A percentile compares a stretch with the other conserved stretches of the same genome.
phyloP scores from a whole-genome alignment of 2,329 filamentous ascomycete species.

The Hypoxylon sp. region DNA sequence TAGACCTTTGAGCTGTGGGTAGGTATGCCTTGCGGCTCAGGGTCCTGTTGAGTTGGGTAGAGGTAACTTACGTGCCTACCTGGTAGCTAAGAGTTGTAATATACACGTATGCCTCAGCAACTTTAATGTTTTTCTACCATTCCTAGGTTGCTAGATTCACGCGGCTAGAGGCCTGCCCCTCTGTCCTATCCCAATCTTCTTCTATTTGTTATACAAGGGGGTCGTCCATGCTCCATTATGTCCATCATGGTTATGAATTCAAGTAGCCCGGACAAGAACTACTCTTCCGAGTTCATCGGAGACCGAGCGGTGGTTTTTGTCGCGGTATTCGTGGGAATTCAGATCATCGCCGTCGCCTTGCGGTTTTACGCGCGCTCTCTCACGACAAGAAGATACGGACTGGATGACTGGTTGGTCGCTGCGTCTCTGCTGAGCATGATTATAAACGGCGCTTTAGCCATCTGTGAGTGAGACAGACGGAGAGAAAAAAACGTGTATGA shows the following conservation, averaged over 20 bases:
- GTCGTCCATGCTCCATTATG: neutral
- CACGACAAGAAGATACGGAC: slow-evolving; percentile 7
- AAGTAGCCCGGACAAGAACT: neutral
- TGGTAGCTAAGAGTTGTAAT: neutral
- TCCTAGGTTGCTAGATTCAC: neutral
- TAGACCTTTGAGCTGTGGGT: neutral
- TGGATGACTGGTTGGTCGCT: slow-evolving; percentile 29
- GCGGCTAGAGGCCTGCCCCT: neutral
- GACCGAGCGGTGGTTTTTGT: slow-evolving; percentile 24
- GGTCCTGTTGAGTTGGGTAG: neutral
- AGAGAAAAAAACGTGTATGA: neutral
- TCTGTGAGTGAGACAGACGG: too few relatives aligned
- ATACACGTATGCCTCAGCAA: neutral
- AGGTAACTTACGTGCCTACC: too few relatives aligned
- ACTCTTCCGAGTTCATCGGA: slow-evolving; percentile 17
- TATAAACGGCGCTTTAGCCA: too few relatives aligned
- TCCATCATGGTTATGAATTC: neutral
- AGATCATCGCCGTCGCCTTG: slow-evolving; percentile 20
- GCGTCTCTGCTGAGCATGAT: slow-evolving; percentile 24
- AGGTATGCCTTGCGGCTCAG: neutral
- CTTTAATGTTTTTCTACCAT: neutral
- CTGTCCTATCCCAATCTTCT: too few relatives aligned
- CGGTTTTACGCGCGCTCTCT: slow-evolving; percentile 30
- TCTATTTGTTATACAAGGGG: too few relatives aligned
- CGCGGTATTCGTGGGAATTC: slow-evolving; percentile 17